Percentiles rank a stretch among this genome's conserved stretches.
Conservation (phyloP, 2,329 filamentous ascomycete species). For the Curvularia verruculosa region DNA sequence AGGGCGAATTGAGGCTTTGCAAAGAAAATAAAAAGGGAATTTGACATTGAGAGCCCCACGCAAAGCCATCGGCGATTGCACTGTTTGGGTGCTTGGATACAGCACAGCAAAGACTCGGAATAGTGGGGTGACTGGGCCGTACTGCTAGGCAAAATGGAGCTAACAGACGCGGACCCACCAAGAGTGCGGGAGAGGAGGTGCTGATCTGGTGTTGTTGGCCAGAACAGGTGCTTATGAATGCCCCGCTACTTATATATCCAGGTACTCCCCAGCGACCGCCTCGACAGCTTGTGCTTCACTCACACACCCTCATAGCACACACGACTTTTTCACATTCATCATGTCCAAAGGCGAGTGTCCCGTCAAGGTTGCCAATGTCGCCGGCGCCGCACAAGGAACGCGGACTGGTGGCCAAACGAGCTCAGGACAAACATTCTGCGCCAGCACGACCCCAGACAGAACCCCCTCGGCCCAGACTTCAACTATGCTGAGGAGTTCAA, state of each 20-base stretch:
- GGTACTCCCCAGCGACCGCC: constrained; percentile 7
- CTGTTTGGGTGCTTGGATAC: constrained; percentile 2
- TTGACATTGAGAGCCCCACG: background rate
- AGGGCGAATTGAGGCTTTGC: background rate
- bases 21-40: background rate
- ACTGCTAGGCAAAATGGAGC: constrained; percentile 25
- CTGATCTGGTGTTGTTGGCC: constrained; percentile 28
- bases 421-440: constrained; percentile 74
- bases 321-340: constrained; percentile 30
- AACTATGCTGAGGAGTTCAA: constrained; percentile 77
- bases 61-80: constrained; percentile 2
- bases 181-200: constrained; percentile 28
- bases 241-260: constrained; percentile 32
- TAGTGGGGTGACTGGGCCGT: constrained; percentile 20
- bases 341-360: constrained; percentile 46
- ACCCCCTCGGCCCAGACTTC: constrained; percentile 70
- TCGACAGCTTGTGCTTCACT: constrained; percentile 13
- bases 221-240: constrained; percentile 40
- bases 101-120: background rate
- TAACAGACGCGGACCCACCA: constrained; percentile 29
- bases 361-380: constrained; percentile 43
- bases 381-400: constrained; percentile 68
- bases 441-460: constrained; percentile 68
- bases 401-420: constrained; percentile 76
- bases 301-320: constrained; percentile 16